These are phyloP conservation scores for Penicillium crustosum DNA, from an alignment of 2,329 filamentous ascomycete species.

Conservation along the genomic window DNA sequence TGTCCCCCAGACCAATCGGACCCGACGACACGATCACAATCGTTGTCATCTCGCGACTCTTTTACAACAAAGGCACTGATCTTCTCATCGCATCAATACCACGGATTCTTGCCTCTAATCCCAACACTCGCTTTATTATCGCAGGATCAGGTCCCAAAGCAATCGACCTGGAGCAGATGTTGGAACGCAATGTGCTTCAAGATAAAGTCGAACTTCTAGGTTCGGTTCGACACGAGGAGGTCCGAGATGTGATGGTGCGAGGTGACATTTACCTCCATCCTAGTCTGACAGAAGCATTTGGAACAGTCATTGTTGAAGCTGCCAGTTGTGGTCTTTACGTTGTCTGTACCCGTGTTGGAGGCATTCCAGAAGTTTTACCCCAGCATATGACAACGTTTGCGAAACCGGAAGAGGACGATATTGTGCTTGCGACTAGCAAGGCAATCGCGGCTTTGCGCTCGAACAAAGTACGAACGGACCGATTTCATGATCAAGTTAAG, in stretches of 20 bases:
- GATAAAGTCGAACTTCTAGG: conserved; percentile 92
- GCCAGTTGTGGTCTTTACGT: conserved; percentile 95
- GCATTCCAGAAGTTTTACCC: conserved; percentile 93
- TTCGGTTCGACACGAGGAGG: conserved; percentile 90
- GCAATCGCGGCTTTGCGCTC: conserved; percentile 84
- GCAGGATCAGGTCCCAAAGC: conserved; percentile 94
- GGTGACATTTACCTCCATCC: conserved; percentile 97
- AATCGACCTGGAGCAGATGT: conserved; percentile 97
- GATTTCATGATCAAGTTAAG: conserved; percentile 94
- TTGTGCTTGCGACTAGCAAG: conserved; percentile 83
- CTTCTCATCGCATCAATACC: conserved; percentile 95
- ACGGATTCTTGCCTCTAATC: conserved; percentile 81
- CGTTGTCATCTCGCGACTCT: conserved; percentile 93
- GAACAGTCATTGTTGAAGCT: conserved; percentile 95
- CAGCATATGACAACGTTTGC: conserved; percentile 98
- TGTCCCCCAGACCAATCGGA: conserved; percentile 67
- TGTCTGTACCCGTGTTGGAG: conserved; percentile 92
- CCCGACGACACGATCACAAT: conserved; percentile 90
- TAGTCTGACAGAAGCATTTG: conserved; percentile 92
- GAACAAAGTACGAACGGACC: conserved; percentile 84
- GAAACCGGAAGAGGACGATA: conserved; percentile 91
- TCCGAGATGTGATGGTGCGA: conserved; percentile 94
- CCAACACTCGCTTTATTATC: conserved; percentile 95
- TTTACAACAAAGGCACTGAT: conserved; percentile 98
- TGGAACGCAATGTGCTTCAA: conserved; percentile 90